Conservation (phyloP, 805 yeast genomes). For the Yarrowia hollandica region DNA sequence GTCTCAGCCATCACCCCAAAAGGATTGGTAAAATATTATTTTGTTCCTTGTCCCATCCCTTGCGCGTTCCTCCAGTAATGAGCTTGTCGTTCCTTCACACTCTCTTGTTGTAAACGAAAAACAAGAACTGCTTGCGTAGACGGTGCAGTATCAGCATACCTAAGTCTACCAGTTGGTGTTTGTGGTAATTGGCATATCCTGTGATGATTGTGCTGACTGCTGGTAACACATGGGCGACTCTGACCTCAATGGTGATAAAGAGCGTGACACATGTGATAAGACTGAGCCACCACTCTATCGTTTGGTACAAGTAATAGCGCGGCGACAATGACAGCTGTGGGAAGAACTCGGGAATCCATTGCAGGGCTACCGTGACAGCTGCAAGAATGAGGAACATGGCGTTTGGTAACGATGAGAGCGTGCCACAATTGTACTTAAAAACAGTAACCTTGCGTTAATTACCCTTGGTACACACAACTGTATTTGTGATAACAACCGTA, state of each 20-base stretch:
- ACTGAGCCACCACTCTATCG: conserved; percentile 18
- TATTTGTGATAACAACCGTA: too few species aligned
- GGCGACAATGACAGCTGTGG: not conserved
- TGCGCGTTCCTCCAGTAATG: too few species aligned
- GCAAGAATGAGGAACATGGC: not conserved
- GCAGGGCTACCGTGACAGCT: not conserved
- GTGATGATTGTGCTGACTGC: not conserved
- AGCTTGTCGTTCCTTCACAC: too few species aligned
- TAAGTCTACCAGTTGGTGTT: not conserved
- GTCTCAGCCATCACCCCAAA: too few species aligned
- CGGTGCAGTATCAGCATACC: not conserved
- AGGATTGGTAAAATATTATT: too few species aligned
- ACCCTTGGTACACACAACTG: too few species aligned
- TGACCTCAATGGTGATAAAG: not conserved
- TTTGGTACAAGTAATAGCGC: not conserved
- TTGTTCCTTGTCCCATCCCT: too few species aligned
- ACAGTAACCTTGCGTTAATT: conserved; percentile 1
- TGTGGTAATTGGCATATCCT: conserved; percentile 16
- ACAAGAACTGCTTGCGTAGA: not conserved
- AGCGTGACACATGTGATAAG: not conserved
- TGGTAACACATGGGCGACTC: conserved; percentile 12
- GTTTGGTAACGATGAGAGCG: too few species aligned
- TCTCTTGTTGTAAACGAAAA: too few species aligned
- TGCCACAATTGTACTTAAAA: too few species aligned
- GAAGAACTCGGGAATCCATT: conserved; percentile 11